Conservation (phyloP, 345 rosid genomes). For the Lepidium africanum region DNA sequence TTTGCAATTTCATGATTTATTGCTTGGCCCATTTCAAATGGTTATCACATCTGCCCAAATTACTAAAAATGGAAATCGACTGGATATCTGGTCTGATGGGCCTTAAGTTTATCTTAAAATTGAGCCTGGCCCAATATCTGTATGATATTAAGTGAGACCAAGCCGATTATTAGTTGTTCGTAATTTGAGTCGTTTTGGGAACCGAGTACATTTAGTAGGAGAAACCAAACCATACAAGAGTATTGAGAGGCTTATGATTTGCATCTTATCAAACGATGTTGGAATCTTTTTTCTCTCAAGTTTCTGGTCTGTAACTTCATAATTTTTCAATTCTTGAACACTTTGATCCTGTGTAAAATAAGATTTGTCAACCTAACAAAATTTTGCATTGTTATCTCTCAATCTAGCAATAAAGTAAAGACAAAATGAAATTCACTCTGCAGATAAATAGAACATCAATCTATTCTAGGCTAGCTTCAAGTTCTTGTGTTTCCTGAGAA, state of each 20-base stretch:
- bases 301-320: not conserved
- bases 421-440: not conserved
- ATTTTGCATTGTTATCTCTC: not conserved
- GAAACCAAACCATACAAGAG: not conserved
- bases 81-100: not conserved
- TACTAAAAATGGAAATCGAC: not conserved
- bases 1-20: no score
- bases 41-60: no score
- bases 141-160: not conserved
- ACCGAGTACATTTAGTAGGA: no score
- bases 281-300: not conserved
- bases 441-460: not conserved
- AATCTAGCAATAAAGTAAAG: constrained; percentile 5
- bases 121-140: not conserved
- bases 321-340: not conserved
- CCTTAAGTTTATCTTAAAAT: not conserved
- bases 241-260: no score
- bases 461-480: constrained; percentile 21
- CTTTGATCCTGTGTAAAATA: not conserved
- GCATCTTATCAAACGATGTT: not conserved
- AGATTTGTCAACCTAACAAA: not conserved
- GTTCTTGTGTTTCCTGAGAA: constrained; percentile 17
- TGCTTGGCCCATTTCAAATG: no score
- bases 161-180: not conserved
- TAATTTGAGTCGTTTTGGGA: no score